Evolutionary conservation across 108 stramenopile genomes (phyloP).

Genomic region (Nitzschia inconspicua): DNA sequence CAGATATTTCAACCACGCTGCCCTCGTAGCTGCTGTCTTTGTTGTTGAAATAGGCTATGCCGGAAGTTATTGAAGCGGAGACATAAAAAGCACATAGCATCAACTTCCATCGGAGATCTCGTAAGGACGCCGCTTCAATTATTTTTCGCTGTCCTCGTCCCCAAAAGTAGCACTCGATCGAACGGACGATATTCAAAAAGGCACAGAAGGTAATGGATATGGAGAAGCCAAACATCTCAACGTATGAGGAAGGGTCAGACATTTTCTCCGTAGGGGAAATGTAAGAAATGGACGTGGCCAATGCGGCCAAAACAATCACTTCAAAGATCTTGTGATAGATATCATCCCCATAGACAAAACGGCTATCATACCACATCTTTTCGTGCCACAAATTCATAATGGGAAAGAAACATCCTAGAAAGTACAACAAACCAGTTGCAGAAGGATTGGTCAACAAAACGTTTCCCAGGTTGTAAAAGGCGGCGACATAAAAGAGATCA

Average conservation of each 20-base stretch:
- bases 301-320: slow-evolving; percentile 8
- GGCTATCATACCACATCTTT: slow-evolving; percentile 26
- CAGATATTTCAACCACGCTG: no score
- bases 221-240: slow-evolving; percentile 35
- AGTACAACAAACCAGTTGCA: slow-evolving; percentile 2
- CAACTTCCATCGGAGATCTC: slow-evolving; percentile 8
- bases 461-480: slow-evolving; percentile 43
- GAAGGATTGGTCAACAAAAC: neutral
- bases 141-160: neutral
- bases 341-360: slow-evolving; percentile 29
- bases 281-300: slow-evolving; percentile 23
- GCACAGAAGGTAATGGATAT: slow-evolving; percentile 16
- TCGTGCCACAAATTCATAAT: slow-evolving; percentile 33
- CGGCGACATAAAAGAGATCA: slow-evolving; percentile 64
- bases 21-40: neutral
- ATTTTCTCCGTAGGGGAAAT: slow-evolving; percentile 30
- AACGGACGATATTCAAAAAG: slow-evolving; percentile 11
- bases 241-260: slow-evolving; percentile 16
- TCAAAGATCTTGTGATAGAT: slow-evolving; percentile 29
- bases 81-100: slow-evolving; percentile 5
- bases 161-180: slow-evolving; percentile 7
- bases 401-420: slow-evolving; percentile 10
- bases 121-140: slow-evolving; percentile 2
- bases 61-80: slow-evolving; percentile 21
- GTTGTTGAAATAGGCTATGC: slow-evolving; percentile 4